Conservation (phyloP, 257 asterid species). For the Solanum peruvianum region DNA sequence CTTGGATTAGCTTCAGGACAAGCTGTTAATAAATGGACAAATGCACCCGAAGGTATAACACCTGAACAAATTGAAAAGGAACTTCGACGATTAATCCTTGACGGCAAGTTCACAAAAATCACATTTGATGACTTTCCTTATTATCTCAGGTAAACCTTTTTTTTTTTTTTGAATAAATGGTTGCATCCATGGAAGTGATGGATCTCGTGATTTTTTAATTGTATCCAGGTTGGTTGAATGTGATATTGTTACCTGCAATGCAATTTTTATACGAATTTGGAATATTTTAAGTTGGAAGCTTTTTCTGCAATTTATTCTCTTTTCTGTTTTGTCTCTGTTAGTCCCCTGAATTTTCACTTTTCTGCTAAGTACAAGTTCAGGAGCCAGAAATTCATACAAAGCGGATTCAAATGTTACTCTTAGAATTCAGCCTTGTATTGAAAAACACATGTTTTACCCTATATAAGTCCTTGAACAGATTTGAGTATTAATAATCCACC, state of each 20-base stretch:
- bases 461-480: neutral
- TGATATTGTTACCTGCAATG: neutral
- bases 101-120: constrained; percentile 43
- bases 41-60: constrained; percentile 33
- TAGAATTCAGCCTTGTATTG: too few relatives aligned
- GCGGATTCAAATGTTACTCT: neutral
- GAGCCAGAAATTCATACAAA: neutral
- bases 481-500: neutral
- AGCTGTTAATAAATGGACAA: constrained; percentile 50
- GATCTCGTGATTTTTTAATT: neutral
- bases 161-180: too few relatives aligned
- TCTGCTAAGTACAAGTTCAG: neutral
- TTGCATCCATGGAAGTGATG: neutral
- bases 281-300: neutral
- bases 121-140: constrained; percentile 75
- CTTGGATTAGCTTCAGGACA: constrained; percentile 70
- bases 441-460: too few relatives aligned
- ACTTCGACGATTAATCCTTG: constrained; percentile 44
- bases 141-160: constrained; percentile 51
- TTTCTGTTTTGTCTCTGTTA: neutral
- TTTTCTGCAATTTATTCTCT: neutral
- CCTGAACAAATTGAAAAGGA: constrained; percentile 51
- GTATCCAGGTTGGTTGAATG: neutral
- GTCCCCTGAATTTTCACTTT: neutral
- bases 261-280: neutral